These are phyloP conservation scores for Trichoderma afroharzianum DNA, from an alignment of 2,329 filamentous ascomycete species.

Conservation along the genomic window DNA sequence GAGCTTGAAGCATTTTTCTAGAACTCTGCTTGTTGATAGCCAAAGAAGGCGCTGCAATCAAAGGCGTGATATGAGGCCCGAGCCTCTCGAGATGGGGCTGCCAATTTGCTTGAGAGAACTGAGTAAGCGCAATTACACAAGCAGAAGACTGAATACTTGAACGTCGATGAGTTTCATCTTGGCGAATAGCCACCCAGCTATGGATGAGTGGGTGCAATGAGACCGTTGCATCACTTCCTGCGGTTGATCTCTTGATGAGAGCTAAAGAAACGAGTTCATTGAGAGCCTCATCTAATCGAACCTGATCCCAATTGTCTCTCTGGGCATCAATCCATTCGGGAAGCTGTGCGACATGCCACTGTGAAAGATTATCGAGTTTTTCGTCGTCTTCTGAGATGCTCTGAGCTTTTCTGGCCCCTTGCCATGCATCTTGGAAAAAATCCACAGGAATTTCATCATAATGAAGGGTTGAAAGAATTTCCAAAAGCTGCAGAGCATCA, in stretches of 20 bases:
- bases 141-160: background rate
- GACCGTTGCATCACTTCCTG: background rate
- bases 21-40: background rate
- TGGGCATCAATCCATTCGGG: background rate
- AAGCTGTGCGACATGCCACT: constrained; percentile 5
- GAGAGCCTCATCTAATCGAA: background rate
- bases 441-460: constrained; percentile 2
- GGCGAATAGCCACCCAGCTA: background rate
- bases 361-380: background rate
- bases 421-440: constrained; percentile 2
- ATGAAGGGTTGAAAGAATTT: background rate
- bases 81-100: background rate
- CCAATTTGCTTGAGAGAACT: background rate
- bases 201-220: constrained; percentile 14
- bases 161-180: background rate
- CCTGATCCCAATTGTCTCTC: background rate
- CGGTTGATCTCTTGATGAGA: background rate
- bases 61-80: background rate
- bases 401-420: background rate
- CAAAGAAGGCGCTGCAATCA: background rate
- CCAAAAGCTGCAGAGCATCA: constrained; percentile 1
- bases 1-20: background rate
- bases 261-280: background rate
- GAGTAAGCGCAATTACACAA: background rate
- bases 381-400: background rate